Percentiles rank a stretch among this genome's conserved stretches.
Evolutionary conservation across 352 stramenopile species (phyloP).

Genomic region (Nothophytophthora sp.): DNA sequence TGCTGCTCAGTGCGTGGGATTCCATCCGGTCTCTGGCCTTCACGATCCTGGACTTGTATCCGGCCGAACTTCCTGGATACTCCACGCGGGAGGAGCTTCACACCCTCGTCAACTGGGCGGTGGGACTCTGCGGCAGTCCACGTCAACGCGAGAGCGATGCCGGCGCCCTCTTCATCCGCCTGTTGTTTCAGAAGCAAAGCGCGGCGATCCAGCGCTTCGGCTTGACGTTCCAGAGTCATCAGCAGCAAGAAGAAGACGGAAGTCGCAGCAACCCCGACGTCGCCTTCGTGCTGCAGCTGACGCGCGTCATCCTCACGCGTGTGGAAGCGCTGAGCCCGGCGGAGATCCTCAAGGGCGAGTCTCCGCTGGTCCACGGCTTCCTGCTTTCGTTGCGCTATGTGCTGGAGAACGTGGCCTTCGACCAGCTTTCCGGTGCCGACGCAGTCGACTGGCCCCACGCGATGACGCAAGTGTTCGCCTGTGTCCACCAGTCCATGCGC

Average conservation of each 20-base stretch:
- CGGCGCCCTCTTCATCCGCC: slow-evolving; percentile 82
- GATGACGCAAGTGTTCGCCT: slow-evolving; percentile 49
- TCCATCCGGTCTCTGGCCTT: slow-evolving; percentile 70
- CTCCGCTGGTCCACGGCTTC: slow-evolving; percentile 74
- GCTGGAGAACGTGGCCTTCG: slow-evolving; percentile 61
- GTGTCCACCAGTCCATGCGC: slow-evolving; percentile 63
- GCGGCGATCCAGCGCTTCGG: slow-evolving; percentile 40
- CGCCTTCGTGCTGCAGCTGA: slow-evolving; percentile 61
- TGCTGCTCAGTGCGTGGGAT: slow-evolving; percentile 83
- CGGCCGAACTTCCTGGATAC: slow-evolving; percentile 60
- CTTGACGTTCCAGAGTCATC: slow-evolving; percentile 28
- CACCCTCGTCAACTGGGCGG: slow-evolving; percentile 63
- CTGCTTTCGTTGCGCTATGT: slow-evolving; percentile 79
- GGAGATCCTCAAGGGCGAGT: slow-evolving; percentile 44
- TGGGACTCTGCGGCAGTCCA: slow-evolving; percentile 71
- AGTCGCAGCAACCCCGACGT: slow-evolving; percentile 24
- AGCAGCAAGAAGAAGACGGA: not conserved
- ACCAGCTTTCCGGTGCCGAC: slow-evolving; percentile 21
- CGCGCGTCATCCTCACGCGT: slow-evolving; percentile 46
- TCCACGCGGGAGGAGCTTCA: slow-evolving; percentile 38
- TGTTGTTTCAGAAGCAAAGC: slow-evolving; percentile 73
- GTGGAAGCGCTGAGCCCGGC: slow-evolving; percentile 28
- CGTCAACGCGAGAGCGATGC: slow-evolving; percentile 85
- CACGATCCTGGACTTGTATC: slow-evolving; percentile 72
- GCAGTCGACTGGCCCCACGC: slow-evolving; percentile 44